Percentiles rank a stretch among this genome's conserved stretches.
Evolutionary conservation across 768 basidiomycete species (phyloP).

Genomic region (Gloeopeniophorella convolvens): DNA sequence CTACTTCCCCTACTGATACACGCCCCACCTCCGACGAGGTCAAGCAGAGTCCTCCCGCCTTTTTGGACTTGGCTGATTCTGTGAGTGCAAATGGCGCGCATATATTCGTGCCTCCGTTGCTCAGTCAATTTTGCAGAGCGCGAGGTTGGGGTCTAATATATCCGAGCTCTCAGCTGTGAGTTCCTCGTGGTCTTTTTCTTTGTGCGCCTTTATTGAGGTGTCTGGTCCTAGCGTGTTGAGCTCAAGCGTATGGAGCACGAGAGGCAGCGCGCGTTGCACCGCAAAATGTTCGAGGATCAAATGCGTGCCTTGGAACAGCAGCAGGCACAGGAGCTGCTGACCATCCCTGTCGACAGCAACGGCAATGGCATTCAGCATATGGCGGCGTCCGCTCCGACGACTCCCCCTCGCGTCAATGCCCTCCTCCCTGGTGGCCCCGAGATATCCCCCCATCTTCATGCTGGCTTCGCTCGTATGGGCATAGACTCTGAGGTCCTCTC

Average conservation of each 20-base stretch:
- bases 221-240: slow-evolving; percentile 62
- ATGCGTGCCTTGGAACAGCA: slow-evolving; percentile 91
- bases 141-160: slow-evolving; percentile 79
- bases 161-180: slow-evolving; percentile 82
- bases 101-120: no score
- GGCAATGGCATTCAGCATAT: slow-evolving; percentile 55
- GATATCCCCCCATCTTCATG: slow-evolving; percentile 35
- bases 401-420: slow-evolving; percentile 74
- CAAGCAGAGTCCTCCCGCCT: slow-evolving; percentile 86
- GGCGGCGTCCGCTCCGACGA: slow-evolving; percentile 85
- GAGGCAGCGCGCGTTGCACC: slow-evolving; percentile 78
- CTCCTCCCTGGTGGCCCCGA: slow-evolving; percentile 50
- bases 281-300: slow-evolving; percentile 92
- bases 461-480: slow-evolving; percentile 40
- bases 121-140: slow-evolving; percentile 44
- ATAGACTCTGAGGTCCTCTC: slow-evolving; percentile 55
- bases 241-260: slow-evolving; percentile 88
- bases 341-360: slow-evolving; percentile 59
- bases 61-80: slow-evolving; percentile 90
- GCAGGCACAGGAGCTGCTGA: slow-evolving; percentile 81
- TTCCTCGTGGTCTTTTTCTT: slow-evolving; percentile 22
- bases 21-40: slow-evolving; percentile 57
- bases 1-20: slow-evolving; percentile 70
- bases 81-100: slow-evolving; percentile 59
- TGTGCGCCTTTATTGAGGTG: slow-evolving; percentile 9